These are phyloP conservation scores for Phymatotrichopsis omnivora DNA, from an alignment of 2,329 filamentous ascomycete genomes.

Conservation along the genomic window DNA sequence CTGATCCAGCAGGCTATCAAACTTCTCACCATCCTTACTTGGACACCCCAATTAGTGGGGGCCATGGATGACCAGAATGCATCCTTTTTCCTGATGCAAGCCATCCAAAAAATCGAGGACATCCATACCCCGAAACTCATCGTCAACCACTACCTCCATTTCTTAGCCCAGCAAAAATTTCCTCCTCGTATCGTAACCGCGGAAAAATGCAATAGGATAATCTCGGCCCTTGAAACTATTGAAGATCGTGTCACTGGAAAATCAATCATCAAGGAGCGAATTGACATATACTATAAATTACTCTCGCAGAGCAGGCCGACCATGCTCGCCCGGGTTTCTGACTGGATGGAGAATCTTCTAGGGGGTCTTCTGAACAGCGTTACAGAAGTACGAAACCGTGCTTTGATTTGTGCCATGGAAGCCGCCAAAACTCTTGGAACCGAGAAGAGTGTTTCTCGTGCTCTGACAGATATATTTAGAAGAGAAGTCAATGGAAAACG, in stretches of 20 bases:
- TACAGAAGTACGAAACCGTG: slow-evolving; percentile 63
- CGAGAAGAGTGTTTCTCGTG: slow-evolving; percentile 56
- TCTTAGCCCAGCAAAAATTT: slow-evolving; percentile 73
- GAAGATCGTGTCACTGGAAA: slow-evolving; percentile 67
- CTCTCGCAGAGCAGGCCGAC: slow-evolving; percentile 57
- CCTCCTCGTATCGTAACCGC: slow-evolving; percentile 60
- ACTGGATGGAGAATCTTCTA: slow-evolving; percentile 78
- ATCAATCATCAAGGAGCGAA: slow-evolving; percentile 64
- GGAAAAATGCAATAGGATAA: slow-evolving; percentile 58
- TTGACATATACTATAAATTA: slow-evolving; percentile 69
- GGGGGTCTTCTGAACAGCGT: slow-evolving; percentile 69
- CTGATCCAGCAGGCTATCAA: slow-evolving; percentile 69
- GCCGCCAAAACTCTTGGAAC: slow-evolving; percentile 59
- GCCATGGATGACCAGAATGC: slow-evolving; percentile 69
- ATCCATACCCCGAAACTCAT: slow-evolving; percentile 62
- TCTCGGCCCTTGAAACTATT: slow-evolving; percentile 61
- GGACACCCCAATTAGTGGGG: slow-evolving; percentile 59
- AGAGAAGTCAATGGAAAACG: slow-evolving; percentile 40
- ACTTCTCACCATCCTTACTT: slow-evolving; percentile 65
- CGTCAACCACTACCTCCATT: slow-evolving; percentile 66
- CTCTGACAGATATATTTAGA: slow-evolving; percentile 46
- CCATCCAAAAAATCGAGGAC: slow-evolving; percentile 63
- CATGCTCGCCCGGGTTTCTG: slow-evolving; percentile 58
- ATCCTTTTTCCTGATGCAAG: slow-evolving; percentile 68
- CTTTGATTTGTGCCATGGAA: slow-evolving; percentile 63